Conservation (phyloP, 73 alveolate species). For the Paramecium primaurelia region DNA sequence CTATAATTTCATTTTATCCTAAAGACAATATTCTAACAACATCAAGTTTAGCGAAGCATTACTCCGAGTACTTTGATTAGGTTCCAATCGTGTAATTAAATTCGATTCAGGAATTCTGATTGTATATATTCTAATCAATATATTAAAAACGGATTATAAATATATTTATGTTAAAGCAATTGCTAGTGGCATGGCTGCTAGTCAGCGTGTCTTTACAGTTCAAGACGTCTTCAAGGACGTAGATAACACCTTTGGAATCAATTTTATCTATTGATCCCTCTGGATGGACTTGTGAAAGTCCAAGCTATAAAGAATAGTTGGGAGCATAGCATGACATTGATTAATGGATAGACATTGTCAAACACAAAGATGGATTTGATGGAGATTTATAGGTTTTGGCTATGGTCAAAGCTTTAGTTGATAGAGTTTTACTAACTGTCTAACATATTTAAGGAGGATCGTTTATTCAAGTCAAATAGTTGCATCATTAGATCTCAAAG, state of each 20-base stretch:
- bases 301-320: conserved; percentile 20
- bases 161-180: conserved; percentile 7
- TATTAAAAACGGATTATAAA: background rate
- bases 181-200: conserved; percentile 36
- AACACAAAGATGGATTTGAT: conserved; percentile 44
- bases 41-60: background rate
- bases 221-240: background rate
- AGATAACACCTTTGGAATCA: conserved; percentile 19
- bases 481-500: conserved; percentile 1
- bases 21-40: background rate
- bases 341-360: conserved; percentile 31
- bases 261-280: conserved; percentile 2
- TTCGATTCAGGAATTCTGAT: background rate
- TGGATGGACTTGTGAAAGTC: conserved; percentile 46
- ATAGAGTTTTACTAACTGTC: conserved; percentile 31
- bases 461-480: background rate
- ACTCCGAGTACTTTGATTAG: background rate
- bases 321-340: conserved; percentile 28
- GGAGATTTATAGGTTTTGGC: conserved; percentile 52
- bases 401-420: conserved; percentile 21
- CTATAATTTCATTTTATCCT: conserved; percentile 1
- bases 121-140: background rate
- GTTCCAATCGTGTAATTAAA: background rate
- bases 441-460: conserved; percentile 9
- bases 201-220: conserved; percentile 20